These are phyloP conservation scores for Kwoniella europaea DNA, from an alignment of 768 basidiomycete genomes.

Conservation along the genomic window DNA sequence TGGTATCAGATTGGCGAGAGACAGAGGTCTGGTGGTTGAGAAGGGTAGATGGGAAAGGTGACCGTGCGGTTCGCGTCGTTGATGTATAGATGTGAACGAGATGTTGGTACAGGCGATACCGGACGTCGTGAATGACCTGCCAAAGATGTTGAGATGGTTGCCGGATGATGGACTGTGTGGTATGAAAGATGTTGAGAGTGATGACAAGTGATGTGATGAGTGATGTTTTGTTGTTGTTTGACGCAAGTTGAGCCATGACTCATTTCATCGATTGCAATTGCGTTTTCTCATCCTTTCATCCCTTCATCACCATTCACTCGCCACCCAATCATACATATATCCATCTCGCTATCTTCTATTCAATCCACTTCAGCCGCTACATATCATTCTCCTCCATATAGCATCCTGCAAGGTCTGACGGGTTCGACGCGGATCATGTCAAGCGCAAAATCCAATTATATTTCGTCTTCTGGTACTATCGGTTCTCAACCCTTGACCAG, in stretches of 20 bases:
- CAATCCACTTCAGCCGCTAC: neutral
- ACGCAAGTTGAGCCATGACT: neutral
- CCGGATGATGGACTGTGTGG: too few relatives aligned
- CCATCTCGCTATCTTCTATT: neutral
- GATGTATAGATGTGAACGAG: too few relatives aligned
- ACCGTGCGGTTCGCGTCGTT: too few relatives aligned
- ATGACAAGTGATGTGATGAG: too few relatives aligned
- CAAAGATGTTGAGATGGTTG: too few relatives aligned
- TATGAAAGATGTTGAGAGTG: neutral
- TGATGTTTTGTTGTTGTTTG: neutral
- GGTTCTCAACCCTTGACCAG: slow-evolving; percentile 33
- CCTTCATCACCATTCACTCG: neutral
- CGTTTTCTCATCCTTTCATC: neutral
- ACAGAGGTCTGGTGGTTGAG: too few relatives aligned
- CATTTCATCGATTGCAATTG: neutral
- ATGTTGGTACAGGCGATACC: too few relatives aligned
- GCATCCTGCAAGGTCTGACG: neutral
- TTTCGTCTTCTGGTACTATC: slow-evolving; percentile 47
- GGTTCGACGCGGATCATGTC: slow-evolving; percentile 29
- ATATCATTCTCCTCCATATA: neutral
- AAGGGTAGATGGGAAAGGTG: too few relatives aligned
- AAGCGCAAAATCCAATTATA: slow-evolving; percentile 38
- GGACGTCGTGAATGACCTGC: too few relatives aligned
- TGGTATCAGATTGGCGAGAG: too few relatives aligned
- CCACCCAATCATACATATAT: slow-evolving; percentile 1